Percentiles rank a stretch among this genome's conserved stretches.
phyloP scores from a whole-genome alignment of 2,329 filamentous ascomycete species.

The Ophiostoma sp. region DNA sequence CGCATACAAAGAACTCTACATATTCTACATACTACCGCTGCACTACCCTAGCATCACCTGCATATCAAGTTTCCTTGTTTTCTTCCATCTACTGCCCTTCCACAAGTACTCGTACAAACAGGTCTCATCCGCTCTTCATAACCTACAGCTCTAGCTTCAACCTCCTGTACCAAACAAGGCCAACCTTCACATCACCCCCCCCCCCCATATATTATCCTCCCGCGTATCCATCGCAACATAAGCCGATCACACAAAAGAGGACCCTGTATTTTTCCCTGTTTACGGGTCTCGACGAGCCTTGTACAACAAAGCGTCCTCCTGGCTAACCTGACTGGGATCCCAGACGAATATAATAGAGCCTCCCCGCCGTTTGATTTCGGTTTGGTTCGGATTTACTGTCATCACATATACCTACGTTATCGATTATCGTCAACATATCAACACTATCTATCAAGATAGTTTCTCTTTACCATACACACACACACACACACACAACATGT shows the following conservation, averaged over 20 bases:
- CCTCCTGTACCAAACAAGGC: neutral
- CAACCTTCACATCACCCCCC: neutral
- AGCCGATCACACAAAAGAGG: slow-evolving; percentile 12
- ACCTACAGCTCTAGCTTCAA: slow-evolving; percentile 5
- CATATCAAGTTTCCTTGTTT: slow-evolving; percentile 4
- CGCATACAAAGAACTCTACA: neutral
- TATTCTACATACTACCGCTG: neutral
- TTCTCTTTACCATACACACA: neutral
- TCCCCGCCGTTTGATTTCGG: neutral
- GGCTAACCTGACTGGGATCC: neutral
- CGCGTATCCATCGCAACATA: neutral
- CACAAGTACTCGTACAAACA: neutral
- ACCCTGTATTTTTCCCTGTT: slow-evolving; percentile 11
- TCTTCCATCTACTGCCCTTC: neutral
- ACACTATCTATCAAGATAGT: neutral
- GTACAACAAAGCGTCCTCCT: neutral
- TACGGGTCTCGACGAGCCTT: slow-evolving; percentile 11
- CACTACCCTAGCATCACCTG: slow-evolving; percentile 9
- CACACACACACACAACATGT: slow-evolving; percentile 3
- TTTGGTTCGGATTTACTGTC: no score
- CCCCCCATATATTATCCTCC: neutral
- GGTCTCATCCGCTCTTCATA: neutral
- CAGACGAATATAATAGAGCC: neutral
- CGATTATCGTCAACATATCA: neutral
- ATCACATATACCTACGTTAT: no score